Conservation (phyloP, 495 filamentous ascomycete genomes). For the Aspergillus funiculosus region DNA sequence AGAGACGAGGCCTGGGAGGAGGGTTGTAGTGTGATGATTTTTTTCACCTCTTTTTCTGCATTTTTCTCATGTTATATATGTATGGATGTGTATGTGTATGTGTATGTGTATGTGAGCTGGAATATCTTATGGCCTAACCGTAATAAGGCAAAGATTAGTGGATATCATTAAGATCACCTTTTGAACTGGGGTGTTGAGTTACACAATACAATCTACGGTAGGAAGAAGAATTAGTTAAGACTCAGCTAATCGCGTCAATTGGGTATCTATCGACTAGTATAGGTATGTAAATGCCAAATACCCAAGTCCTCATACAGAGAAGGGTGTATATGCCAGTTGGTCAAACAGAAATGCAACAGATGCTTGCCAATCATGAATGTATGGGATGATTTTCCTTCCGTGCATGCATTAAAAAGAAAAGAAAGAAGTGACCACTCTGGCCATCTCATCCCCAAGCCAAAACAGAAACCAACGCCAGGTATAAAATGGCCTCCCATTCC, state of each 20-base stretch:
- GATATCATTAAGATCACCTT: too few species aligned
- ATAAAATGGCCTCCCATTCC: slow-evolving; percentile 16
- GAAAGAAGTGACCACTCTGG: not conserved
- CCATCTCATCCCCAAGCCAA: too few species aligned
- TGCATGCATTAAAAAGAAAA: slow-evolving; percentile 5
- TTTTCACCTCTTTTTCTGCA: not conserved
- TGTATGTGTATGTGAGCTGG: too few species aligned
- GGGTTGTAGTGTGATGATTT: slow-evolving; percentile 29
- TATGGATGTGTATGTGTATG: too few species aligned
- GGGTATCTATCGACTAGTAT: slow-evolving; percentile 20
- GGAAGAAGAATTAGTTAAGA: not conserved
- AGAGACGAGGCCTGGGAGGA: slow-evolving; percentile 49
- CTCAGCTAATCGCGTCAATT: slow-evolving; percentile 15
- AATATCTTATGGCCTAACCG: too few species aligned
- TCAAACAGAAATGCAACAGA: slow-evolving; percentile 3
- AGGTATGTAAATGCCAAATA: slow-evolving; percentile 15
- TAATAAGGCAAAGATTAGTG: too few species aligned
- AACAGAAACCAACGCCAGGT: slow-evolving; percentile 13
- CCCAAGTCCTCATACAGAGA: not conserved
- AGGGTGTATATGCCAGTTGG: not conserved
- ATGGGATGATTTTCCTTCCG: not conserved
- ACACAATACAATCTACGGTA: too few species aligned
- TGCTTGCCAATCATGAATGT: not conserved
- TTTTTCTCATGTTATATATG: not conserved
- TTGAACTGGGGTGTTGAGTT: too few species aligned